Evolutionary conservation across 2,329 filamentous ascomycete species (phyloP).

Genomic region (Paecilomyces sp.): DNA sequence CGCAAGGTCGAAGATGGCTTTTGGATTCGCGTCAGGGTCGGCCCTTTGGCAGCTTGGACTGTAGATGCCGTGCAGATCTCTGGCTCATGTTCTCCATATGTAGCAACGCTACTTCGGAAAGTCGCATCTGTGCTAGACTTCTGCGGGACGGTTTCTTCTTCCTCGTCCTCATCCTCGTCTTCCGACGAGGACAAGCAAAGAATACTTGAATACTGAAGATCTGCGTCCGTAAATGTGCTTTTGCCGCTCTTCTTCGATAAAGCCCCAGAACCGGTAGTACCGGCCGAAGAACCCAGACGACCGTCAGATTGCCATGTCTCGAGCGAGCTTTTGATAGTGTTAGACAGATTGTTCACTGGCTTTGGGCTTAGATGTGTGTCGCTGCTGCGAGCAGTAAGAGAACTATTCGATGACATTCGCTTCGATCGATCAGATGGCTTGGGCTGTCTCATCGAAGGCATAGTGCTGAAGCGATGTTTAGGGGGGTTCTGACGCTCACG

Average conservation of each 20-base stretch:
- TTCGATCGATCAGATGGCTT: conserved; percentile 12
- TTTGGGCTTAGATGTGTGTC: conserved; percentile 19
- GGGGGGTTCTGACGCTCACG: conserved; percentile 4
- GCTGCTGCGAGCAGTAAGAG: conserved; percentile 16
- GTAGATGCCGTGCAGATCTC: conserved; percentile 37
- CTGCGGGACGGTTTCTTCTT: conserved; percentile 5
- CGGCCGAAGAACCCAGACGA: conserved; percentile 5
- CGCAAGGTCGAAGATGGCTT: conserved; percentile 13
- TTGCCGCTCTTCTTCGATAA: conserved; percentile 32
- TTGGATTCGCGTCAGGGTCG: conserved; percentile 21
- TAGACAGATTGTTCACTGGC: conserved; percentile 6
- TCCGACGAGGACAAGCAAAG: conserved; percentile 45
- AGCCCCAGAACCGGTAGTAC: background rate
- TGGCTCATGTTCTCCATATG: conserved; percentile 33
- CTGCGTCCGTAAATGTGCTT: conserved; percentile 28
- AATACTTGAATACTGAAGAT: conserved; percentile 39
- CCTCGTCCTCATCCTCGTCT: conserved; percentile 31
- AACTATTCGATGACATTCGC: conserved; percentile 15
- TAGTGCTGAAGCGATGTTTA: conserved; percentile 7
- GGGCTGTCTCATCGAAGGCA: conserved; percentile 6
- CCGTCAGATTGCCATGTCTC: conserved; percentile 12
- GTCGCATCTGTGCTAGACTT: conserved; percentile 7
- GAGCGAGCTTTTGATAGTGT: conserved; percentile 10
- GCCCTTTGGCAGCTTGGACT: conserved; percentile 23
- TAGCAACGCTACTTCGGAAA: conserved; percentile 32